phyloP scores from a whole-genome alignment of 2,329 filamentous ascomycete genomes.

The Chrysoporthe puriensis region DNA sequence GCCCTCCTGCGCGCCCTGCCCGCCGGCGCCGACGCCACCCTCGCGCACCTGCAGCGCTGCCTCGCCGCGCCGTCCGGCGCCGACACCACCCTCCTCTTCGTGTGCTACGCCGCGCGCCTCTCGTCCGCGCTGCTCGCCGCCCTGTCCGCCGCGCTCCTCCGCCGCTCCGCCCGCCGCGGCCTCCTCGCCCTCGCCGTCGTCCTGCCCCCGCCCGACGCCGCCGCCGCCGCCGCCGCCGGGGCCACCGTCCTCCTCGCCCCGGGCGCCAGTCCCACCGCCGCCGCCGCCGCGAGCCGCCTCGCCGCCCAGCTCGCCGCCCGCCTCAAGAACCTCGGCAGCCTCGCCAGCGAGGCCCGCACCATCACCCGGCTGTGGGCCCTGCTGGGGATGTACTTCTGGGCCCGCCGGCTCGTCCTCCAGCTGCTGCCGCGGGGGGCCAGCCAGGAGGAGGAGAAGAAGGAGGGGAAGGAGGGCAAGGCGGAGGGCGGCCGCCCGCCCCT shows the following conservation, averaged over 20 bases:
- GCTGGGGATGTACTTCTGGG: slow-evolving; percentile 73
- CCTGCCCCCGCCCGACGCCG: slow-evolving; percentile 49
- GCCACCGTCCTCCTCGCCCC: slow-evolving; percentile 35
- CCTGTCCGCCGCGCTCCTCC: slow-evolving; percentile 61
- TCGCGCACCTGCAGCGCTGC: slow-evolving; percentile 62
- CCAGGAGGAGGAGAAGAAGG: background rate
- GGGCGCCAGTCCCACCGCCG: slow-evolving; percentile 44
- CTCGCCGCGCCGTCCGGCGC: slow-evolving; percentile 70
- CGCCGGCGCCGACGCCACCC: slow-evolving; percentile 54
- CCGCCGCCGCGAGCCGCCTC: slow-evolving; percentile 50
- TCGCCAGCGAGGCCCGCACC: slow-evolving; percentile 73
- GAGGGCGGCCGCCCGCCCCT: slow-evolving; percentile 44
- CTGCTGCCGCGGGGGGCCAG: slow-evolving; percentile 37
- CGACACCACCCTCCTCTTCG: slow-evolving; percentile 69
- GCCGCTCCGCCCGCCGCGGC: slow-evolving; percentile 50
- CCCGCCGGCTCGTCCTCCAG: slow-evolving; percentile 50
- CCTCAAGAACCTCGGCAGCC: slow-evolving; percentile 63
- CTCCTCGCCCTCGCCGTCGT: slow-evolving; percentile 60
- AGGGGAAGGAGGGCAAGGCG: background rate
- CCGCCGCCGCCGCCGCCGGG: slow-evolving; percentile 51
- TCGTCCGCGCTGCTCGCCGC: slow-evolving; percentile 53
- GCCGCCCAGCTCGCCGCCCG: slow-evolving; percentile 55
- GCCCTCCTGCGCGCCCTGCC: slow-evolving; percentile 42
- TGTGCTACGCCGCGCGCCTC: slow-evolving; percentile 69
- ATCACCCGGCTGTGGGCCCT: slow-evolving; percentile 78